These are phyloP conservation scores for Ottelia alismoides DNA, from an alignment of 106 monocot species.

Conservation along the genomic window DNA sequence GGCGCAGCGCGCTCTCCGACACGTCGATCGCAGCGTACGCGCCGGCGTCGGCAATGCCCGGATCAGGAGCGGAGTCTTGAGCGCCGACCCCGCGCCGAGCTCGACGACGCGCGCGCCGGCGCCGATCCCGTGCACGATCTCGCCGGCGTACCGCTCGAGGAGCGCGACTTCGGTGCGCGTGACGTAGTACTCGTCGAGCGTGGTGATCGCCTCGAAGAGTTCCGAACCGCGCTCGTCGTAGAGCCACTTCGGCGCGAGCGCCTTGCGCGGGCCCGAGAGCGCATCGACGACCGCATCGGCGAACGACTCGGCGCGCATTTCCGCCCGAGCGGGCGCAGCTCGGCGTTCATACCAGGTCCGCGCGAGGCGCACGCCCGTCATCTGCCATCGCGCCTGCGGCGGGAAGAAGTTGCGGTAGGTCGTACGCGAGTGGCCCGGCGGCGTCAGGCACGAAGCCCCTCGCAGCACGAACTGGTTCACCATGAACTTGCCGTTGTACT, in stretches of 20 bases:
- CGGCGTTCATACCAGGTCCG: not conserved
- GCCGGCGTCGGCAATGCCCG: not conserved
- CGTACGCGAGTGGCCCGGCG: not conserved
- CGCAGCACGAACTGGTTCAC: not conserved
- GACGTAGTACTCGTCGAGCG: not conserved
- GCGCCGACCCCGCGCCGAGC: not conserved
- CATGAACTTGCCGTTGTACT: constrained; percentile 1
- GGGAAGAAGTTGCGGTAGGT: not conserved
- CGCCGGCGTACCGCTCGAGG: not conserved
- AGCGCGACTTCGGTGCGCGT: not conserved
- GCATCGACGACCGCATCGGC: too few species aligned
- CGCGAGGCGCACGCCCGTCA: not conserved
- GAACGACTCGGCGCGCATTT: not conserved
- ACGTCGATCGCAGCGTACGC: not conserved
- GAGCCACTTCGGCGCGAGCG: not conserved
- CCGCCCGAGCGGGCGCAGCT: not conserved
- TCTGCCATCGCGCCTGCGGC: not conserved
- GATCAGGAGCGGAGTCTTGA: not conserved
- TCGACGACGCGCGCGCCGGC: not conserved
- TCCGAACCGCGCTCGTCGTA: not conserved
- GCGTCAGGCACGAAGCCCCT: not conserved
- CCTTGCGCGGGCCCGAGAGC: not conserved
- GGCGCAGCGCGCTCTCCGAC: not conserved
- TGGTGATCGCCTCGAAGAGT: not conserved
- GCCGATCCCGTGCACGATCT: not conserved